Conservation (phyloP, 108 stramenopile species). For the Nitzschia sp. region DNA sequence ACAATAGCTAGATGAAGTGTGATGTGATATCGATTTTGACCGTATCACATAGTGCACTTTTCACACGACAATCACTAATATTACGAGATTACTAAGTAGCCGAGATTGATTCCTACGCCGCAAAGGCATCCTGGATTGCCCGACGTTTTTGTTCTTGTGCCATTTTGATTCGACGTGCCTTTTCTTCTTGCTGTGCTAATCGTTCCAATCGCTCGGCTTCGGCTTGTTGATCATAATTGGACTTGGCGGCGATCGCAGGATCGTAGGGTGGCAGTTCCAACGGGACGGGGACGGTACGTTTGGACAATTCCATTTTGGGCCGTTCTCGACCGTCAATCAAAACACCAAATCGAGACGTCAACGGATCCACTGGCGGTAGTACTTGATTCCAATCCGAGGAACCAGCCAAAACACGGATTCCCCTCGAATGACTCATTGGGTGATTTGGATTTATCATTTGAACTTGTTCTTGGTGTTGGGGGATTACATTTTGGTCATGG, state of each 20-base stretch:
- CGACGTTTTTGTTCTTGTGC: slow-evolving; percentile 49
- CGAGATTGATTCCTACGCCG: no score
- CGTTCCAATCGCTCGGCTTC: slow-evolving; percentile 29
- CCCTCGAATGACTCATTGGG: slow-evolving; percentile 12
- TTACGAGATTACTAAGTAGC: no score
- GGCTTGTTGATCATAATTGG: not conserved
- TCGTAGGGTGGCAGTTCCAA: slow-evolving; percentile 53
- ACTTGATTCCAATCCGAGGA: not conserved
- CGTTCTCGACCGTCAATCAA: slow-evolving; percentile 53
- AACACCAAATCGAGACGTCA: slow-evolving; percentile 42
- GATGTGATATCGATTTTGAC: no score
- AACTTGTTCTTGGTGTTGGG: slow-evolving; percentile 63
- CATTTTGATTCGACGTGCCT: slow-evolving; percentile 36
- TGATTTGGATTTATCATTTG: slow-evolving; percentile 47
- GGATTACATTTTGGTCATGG: no score
- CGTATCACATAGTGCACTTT: no score
- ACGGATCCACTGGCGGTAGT: no score
- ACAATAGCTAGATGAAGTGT: no score
- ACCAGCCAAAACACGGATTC: not conserved
- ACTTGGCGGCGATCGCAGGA: slow-evolving; percentile 16
- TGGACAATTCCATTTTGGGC: slow-evolving; percentile 62
- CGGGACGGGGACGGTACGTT: slow-evolving; percentile 66
- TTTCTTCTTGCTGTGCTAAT: slow-evolving; percentile 45
- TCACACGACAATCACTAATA: no score
- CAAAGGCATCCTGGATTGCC: slow-evolving; percentile 70